Evolutionary conservation across 768 basidiomycete genomes (phyloP), one percentile per base, ranked within the genome.

Genomic region (Leccinum uliginosum): DNA sequence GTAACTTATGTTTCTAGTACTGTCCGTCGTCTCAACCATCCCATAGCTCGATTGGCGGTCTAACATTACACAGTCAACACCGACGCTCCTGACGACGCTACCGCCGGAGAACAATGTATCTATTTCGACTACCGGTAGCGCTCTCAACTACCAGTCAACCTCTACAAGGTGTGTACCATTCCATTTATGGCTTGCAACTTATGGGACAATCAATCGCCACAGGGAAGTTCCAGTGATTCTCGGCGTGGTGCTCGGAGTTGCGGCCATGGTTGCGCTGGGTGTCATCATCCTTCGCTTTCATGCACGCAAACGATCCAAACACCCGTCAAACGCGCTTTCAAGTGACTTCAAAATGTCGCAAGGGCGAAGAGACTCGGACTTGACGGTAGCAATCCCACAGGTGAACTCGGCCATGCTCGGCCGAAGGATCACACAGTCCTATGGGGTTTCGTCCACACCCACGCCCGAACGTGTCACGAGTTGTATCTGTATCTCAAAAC

Each of bases 161-260:
- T 43, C 57, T 24, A 17, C 44, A 15, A 58, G 32, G 65, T 67
- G n/a, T 40, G 62, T 56, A 2, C 11, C n/a, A 17, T 48, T n/a
- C 21, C 24, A 6, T 49, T 27, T 17, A 23, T 6, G 3, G 14
- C 5, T 23, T 29, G 6, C 24, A 21, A 24, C 30, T 48, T 32
- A 8, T 29, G 56, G 8, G 49, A 63, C 50, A 19, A 50, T 30
- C 15, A 50, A 46, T 21, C 35, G 15, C 34, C 17, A 6, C 19
- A 67, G 65, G 17, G 17, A n/a, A 24, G 47, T 61, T 32, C 32
- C 55, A 2, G n/a, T 47, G 15, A 61, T 68, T 53, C 53, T 65
- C 15, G 49, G 53, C 23, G 32, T 34, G 3, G 29, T 63, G 21
- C 38, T 67, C 12, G 59, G 53, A 19, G 10, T 49, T 7, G 23